Evolutionary conservation across 2,329 filamentous ascomycete genomes (phyloP).

Genomic region (Lasiodiplodia sp.): DNA sequence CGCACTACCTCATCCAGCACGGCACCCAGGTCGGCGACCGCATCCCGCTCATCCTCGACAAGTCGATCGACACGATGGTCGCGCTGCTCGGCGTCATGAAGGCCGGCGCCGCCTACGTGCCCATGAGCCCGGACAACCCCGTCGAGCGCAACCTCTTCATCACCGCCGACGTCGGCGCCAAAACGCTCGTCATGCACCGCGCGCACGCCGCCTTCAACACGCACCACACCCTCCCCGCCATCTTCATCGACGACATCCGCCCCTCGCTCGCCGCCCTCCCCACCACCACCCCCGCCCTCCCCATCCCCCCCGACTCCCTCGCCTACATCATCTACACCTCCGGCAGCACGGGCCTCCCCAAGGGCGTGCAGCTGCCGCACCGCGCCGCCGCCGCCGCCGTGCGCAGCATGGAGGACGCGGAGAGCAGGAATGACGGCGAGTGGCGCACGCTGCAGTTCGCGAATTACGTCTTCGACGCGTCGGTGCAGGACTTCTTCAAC

Average conservation of each 20-base stretch:
- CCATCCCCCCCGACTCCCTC: background rate
- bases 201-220: background rate
- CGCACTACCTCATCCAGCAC: background rate
- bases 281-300: no score
- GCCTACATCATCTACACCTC: slow-evolving; percentile 35
- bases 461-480: slow-evolving; percentile 30
- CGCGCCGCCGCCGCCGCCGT: background rate
- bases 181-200: slow-evolving; percentile 22
- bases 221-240: no score
- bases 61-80: slow-evolving; percentile 44
- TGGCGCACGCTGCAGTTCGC: slow-evolving; percentile 13
- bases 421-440: background rate
- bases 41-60: slow-evolving; percentile 47
- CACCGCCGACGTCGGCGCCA: slow-evolving; percentile 40
- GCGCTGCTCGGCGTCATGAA: slow-evolving; percentile 48
- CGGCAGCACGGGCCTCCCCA: slow-evolving; percentile 36
- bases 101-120: slow-evolving; percentile 45
- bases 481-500: slow-evolving; percentile 18
- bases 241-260: no score
- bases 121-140: slow-evolving; percentile 47
- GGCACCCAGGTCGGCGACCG: background rate
- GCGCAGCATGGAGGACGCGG: background rate
- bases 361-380: slow-evolving; percentile 32
- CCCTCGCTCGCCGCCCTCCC: no score
- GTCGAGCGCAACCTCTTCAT: slow-evolving; percentile 45